These are phyloP conservation scores for Fusarium ambrosium DNA, from an alignment of 2,329 filamentous ascomycete species.

Conservation along the genomic window DNA sequence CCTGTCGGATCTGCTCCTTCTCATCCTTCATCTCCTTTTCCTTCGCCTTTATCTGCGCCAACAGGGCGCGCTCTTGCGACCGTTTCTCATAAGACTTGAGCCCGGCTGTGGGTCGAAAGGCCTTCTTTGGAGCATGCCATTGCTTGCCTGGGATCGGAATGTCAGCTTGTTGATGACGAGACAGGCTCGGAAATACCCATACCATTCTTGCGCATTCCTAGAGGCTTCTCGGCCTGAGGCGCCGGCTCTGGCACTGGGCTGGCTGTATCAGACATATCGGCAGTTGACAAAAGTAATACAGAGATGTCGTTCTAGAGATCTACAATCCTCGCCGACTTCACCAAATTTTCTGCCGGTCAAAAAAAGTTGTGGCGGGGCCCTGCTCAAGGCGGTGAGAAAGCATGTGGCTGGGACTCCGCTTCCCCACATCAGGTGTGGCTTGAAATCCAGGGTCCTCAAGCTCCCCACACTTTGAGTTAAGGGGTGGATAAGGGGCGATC, in stretches of 20 bases:
- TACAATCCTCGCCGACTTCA: slow-evolving; percentile 24
- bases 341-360: slow-evolving; percentile 48
- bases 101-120: slow-evolving; percentile 86
- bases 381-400: slow-evolving; percentile 37
- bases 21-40: slow-evolving; percentile 97
- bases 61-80: slow-evolving; percentile 75
- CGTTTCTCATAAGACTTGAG: slow-evolving; percentile 85
- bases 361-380: slow-evolving; percentile 39
- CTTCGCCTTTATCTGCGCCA: slow-evolving; percentile 86
- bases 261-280: slow-evolving; percentile 60
- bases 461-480: slow-evolving; percentile 39
- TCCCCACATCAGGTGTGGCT: slow-evolving; percentile 36
- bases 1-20: slow-evolving; percentile 90
- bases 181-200: slow-evolving; percentile 29
- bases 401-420: slow-evolving; percentile 34
- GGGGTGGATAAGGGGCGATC: slow-evolving; percentile 42
- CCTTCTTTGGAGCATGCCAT: slow-evolving; percentile 87
- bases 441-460: slow-evolving; percentile 40
- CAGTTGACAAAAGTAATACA: slow-evolving; percentile 13
- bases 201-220: slow-evolving; percentile 90
- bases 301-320: slow-evolving; percentile 24
- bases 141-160: slow-evolving; percentile 79
- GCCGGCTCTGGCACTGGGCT: slow-evolving; percentile 51
- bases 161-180: slow-evolving; percentile 22
- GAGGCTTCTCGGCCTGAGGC: slow-evolving; percentile 55